Conservation (phyloP, 148 eudicot genomes). For the Spergularia marina region DNA sequence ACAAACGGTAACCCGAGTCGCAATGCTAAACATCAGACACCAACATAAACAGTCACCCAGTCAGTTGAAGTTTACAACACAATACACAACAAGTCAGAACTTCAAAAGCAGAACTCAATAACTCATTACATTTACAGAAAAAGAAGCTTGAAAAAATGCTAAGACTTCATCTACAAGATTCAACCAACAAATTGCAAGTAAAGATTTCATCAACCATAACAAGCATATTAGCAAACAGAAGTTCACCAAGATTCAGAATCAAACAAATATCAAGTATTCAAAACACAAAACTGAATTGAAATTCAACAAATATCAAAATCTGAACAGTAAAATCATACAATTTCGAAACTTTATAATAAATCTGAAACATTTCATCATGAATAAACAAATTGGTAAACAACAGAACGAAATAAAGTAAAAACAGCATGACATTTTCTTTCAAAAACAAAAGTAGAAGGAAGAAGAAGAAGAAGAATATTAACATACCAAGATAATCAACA, state of each 20-base stretch:
- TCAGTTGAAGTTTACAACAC: too few relatives aligned
- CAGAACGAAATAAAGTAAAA: not conserved
- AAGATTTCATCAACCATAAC: too few relatives aligned
- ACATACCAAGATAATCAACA: conserved; percentile 78
- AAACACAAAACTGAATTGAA: too few relatives aligned
- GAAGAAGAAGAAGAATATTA: too few relatives aligned
- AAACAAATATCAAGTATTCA: conserved; percentile 5
- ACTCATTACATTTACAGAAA: too few relatives aligned
- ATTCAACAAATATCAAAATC: too few relatives aligned
- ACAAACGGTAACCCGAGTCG: conserved; percentile 80
- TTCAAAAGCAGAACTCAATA: not conserved
- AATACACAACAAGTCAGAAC: not conserved
- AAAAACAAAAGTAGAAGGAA: not conserved
- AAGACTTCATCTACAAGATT: too few relatives aligned
- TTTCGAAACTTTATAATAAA: too few relatives aligned
- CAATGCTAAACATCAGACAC: conserved; percentile 42
- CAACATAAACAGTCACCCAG: not conserved
- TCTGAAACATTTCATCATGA: not conserved
- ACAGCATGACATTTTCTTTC: too few relatives aligned
- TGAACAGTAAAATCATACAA: too few relatives aligned
- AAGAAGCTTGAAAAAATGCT: too few relatives aligned
- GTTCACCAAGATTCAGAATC: not conserved
- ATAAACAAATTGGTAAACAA: not conserved
- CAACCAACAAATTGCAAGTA: too few relatives aligned
- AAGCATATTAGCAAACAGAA: not conserved